phyloP scores from a whole-genome alignment of 305 asterid genomes.

The Plantago coronopus region DNA sequence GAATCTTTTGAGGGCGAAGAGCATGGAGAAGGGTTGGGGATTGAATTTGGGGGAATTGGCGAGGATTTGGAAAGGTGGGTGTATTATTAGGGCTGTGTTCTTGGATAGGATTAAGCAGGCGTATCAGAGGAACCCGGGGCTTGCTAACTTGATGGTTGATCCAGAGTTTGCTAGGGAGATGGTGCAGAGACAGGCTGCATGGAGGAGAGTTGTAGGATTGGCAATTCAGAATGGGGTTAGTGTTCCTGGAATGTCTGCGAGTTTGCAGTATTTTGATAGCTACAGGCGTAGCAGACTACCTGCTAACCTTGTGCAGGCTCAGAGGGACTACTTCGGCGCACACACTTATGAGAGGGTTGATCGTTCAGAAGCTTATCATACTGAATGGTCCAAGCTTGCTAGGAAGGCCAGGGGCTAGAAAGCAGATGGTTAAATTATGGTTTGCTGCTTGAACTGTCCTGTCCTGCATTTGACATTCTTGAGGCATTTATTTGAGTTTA shows the following conservation, averaged over 20 bases:
- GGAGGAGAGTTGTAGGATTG: conserved; percentile 86
- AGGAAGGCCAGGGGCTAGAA: conserved; percentile 39
- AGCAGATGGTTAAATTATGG: conserved; percentile 25
- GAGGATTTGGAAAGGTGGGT: conserved; percentile 94
- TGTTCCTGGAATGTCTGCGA: conserved; percentile 82
- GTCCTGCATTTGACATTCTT: conserved; percentile 26
- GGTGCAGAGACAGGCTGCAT: conserved; percentile 89
- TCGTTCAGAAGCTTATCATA: conserved; percentile 55
- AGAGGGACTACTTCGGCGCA: conserved; percentile 92
- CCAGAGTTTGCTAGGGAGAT: conserved; percentile 89
- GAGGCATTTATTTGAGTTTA: conserved; percentile 33
- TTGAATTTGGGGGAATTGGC: conserved; percentile 84
- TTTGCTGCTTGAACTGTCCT: conserved; percentile 35
- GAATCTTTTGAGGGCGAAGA: conserved; percentile 83
- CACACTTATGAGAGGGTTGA: conserved; percentile 86
- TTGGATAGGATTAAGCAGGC: conserved; percentile 90
- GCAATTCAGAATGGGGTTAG: conserved; percentile 68
- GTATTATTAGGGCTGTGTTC: conserved; percentile 86
- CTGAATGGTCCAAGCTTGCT: conserved; percentile 93
- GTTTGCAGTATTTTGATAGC: conserved; percentile 81
- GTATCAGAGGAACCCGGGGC: conserved; percentile 62
- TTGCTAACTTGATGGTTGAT: conserved; percentile 77
- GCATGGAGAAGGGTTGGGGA: conserved; percentile 80
- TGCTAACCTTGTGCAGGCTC: conserved; percentile 91
- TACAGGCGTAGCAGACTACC: conserved; percentile 85